These are phyloP conservation scores for Apiospora pterosperma DNA, from an alignment of 2,329 filamentous ascomycete genomes.

Conservation along the genomic window DNA sequence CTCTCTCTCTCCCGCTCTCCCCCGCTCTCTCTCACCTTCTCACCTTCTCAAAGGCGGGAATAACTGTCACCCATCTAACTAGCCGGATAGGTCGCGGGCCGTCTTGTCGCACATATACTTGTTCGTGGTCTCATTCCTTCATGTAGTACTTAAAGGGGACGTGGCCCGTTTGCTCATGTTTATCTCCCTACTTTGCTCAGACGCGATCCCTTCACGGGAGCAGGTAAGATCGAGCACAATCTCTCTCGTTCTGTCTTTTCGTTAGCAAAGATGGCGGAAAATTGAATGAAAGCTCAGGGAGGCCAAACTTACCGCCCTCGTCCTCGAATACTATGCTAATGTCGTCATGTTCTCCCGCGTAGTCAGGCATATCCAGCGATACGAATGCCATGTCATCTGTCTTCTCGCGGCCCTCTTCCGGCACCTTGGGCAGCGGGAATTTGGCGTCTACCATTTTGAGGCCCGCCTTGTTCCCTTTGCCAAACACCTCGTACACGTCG, in stretches of 20 bases:
- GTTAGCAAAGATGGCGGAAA: constrained; percentile 17
- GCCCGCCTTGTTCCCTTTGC: constrained; percentile 62
- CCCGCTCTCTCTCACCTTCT: not conserved
- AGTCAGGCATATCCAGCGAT: constrained; percentile 82
- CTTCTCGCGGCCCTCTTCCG: constrained; percentile 46
- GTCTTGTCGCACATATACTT: not conserved
- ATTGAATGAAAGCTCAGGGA: constrained; percentile 6
- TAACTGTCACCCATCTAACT: not conserved
- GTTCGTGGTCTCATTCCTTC: constrained; percentile 3
- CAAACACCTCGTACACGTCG: constrained; percentile 73
- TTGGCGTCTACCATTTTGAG: constrained; percentile 86
- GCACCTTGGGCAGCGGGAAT: constrained; percentile 72
- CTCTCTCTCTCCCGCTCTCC: too few relatives aligned
- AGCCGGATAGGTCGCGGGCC: constrained; percentile 8
- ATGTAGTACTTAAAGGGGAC: not conserved
- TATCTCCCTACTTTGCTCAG: constrained; percentile 25
- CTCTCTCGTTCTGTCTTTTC: constrained; percentile 49
- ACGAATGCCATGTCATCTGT: constrained; percentile 69
- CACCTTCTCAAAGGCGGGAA: not conserved
- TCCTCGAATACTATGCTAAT: constrained; percentile 82
- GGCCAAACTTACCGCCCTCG: constrained; percentile 61
- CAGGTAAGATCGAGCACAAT: constrained; percentile 50
- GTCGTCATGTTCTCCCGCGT: constrained; percentile 90
- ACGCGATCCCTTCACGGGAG: constrained; percentile 49
- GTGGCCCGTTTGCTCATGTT: not conserved